phyloP scores from a whole-genome alignment of 495 filamentous ascomycete species.

The Aspergillus bertholletiae region DNA sequence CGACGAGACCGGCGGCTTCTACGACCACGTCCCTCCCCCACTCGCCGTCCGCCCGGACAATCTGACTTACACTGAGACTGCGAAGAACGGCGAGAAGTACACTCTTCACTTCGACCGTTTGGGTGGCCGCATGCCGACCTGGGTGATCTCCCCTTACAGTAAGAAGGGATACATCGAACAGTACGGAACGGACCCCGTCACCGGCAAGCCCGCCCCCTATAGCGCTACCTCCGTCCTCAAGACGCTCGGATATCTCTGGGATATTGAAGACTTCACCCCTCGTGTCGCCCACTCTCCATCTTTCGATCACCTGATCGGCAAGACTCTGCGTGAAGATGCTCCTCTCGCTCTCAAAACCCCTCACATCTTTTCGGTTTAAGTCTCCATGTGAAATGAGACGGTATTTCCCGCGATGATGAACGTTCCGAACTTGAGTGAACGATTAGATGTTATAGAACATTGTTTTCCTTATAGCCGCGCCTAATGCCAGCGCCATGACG shows the following conservation, averaged over 20 bases:
- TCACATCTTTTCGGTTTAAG: neutral
- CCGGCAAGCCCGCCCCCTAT: slow-evolving; percentile 32
- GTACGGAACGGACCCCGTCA: slow-evolving; percentile 30
- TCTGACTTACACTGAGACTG: slow-evolving; percentile 40
- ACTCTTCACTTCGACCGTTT: slow-evolving; percentile 47
- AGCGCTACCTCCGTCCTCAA: slow-evolving; percentile 37
- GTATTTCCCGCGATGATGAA: neutral
- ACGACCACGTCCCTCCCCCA: slow-evolving; percentile 48
- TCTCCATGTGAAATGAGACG: neutral
- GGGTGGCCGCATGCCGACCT: slow-evolving; percentile 45
- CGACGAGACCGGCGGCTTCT: slow-evolving; percentile 49
- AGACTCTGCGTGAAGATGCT: slow-evolving; percentile 17
- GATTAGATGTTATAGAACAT: neutral
- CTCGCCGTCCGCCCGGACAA: slow-evolving; percentile 35
- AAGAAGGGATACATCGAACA: slow-evolving; percentile 44
- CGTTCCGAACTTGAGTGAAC: neutral
- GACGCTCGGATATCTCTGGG: slow-evolving; percentile 43
- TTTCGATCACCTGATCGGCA: slow-evolving; percentile 39
- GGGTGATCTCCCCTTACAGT: slow-evolving; percentile 49
- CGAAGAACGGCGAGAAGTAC: slow-evolving; percentile 36
- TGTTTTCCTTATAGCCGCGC: neutral
- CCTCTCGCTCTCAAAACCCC: slow-evolving; percentile 14
- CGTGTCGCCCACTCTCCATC: slow-evolving; percentile 35
- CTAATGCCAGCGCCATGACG: too few relatives aligned
- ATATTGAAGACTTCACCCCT: slow-evolving; percentile 40